phyloP scores from a whole-genome alignment of 352 stramenopile genomes.

The Pythium phragmitis region DNA sequence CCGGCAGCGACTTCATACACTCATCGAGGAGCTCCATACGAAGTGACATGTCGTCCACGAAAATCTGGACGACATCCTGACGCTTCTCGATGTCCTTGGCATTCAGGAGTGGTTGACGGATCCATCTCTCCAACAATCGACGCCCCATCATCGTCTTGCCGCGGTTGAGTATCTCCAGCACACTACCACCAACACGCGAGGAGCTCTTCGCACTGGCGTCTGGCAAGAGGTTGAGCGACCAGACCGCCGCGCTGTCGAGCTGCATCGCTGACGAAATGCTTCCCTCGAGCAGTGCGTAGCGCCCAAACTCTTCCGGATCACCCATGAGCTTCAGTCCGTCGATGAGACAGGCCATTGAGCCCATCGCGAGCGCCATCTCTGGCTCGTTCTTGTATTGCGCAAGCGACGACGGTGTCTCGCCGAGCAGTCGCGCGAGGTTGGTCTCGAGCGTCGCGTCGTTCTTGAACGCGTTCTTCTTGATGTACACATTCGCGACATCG shows the following conservation, averaged over 20 bases:
- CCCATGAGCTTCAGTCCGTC: conserved; percentile 69
- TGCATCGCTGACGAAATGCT: conserved; percentile 90
- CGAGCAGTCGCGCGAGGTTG: conserved; percentile 66
- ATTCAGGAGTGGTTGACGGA: conserved; percentile 95
- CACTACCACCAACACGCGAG: conserved; percentile 63
- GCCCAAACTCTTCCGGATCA: conserved; percentile 68
- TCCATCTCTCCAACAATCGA: conserved; percentile 94
- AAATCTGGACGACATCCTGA: conserved; percentile 91
- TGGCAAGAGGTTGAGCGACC: conserved; percentile 92
- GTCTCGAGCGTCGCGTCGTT: conserved; percentile 51
- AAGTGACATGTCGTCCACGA: conserved; percentile 88
- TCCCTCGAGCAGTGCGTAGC: conserved; percentile 59
- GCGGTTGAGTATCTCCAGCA: conserved; percentile 94
- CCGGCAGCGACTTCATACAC: conserved; percentile 83
- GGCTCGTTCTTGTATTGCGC: conserved; percentile 65
- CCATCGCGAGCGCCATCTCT: conserved; percentile 66
- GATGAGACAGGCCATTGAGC: conserved; percentile 64
- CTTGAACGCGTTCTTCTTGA: conserved; percentile 71
- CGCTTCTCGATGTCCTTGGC: conserved; percentile 80
- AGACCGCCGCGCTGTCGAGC: conserved; percentile 90
- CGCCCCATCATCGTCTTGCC: conserved; percentile 94
- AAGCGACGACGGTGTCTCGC: conserved; percentile 39
- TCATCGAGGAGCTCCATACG: conserved; percentile 88
- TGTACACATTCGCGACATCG: conserved; percentile 50
- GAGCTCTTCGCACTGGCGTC: conserved; percentile 49